phyloP scores from a whole-genome alignment of 169 alveolate genomes.

The Eimeria tenella region DNA sequence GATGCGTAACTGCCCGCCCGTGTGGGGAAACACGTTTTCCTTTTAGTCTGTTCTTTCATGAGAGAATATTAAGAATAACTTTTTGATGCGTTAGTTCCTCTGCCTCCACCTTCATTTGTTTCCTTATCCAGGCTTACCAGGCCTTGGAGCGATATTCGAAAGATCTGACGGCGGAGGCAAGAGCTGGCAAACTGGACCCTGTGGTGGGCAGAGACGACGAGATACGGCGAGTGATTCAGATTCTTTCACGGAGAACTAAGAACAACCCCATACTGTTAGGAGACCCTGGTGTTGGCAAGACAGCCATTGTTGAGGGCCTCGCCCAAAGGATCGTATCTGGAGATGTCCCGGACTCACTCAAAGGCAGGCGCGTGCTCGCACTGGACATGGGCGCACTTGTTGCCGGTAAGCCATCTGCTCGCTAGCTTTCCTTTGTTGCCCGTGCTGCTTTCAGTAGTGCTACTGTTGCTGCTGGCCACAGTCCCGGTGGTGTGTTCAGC shows the following conservation, averaged over 20 bases:
- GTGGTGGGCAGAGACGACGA: slow-evolving; percentile 94
- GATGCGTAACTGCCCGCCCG: not conserved
- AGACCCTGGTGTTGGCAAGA: slow-evolving; percentile 94
- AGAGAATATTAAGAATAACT: not conserved
- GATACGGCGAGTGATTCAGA: slow-evolving; percentile 90
- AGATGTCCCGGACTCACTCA: slow-evolving; percentile 92
- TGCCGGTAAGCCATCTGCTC: slow-evolving; percentile 80
- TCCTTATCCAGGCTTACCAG: slow-evolving; percentile 61
- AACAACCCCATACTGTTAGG: slow-evolving; percentile 92
- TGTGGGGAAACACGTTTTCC: not conserved
- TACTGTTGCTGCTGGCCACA: too few species aligned
- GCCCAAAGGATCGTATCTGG: slow-evolving; percentile 92
- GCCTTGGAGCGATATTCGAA: slow-evolving; percentile 87
- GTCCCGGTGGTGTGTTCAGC: too few species aligned
- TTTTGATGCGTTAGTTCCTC: not conserved
- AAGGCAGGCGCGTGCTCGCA: slow-evolving; percentile 88
- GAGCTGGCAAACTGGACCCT: slow-evolving; percentile 92
- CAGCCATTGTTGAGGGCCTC: slow-evolving; percentile 93
- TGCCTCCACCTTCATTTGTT: not conserved
- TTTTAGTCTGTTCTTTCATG: not conserved
- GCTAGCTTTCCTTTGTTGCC: too few species aligned
- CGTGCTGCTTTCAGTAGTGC: too few species aligned
- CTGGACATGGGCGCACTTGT: slow-evolving; percentile 89
- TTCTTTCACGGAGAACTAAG: slow-evolving; percentile 90
- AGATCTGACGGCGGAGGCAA: slow-evolving; percentile 91